Percentiles rank a stretch among this genome's conserved stretches.
Evolutionary conservation across 768 basidiomycete species (phyloP).

Genomic region (Pleurotus tuoliensis): DNA sequence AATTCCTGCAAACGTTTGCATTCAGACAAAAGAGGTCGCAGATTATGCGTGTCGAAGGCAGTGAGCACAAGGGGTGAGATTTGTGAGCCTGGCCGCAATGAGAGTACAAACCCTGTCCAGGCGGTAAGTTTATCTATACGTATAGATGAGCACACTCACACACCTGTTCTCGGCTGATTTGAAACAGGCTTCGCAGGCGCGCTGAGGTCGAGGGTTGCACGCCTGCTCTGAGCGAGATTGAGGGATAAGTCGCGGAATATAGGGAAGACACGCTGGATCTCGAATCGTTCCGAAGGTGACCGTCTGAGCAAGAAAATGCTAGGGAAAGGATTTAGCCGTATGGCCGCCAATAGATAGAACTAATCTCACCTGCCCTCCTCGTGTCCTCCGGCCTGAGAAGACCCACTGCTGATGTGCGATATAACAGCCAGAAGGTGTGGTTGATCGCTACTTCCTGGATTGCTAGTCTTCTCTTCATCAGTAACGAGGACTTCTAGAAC

Average conservation of each 20-base stretch:
- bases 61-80: constrained; percentile 37
- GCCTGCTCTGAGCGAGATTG: constrained; percentile 51
- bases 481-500: constrained; percentile 31
- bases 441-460: constrained; percentile 18
- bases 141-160: background rate
- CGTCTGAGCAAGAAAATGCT: constrained; percentile 50
- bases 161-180: constrained; percentile 40
- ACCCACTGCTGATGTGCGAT: constrained; percentile 34
- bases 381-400: constrained; percentile 25
- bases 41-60: constrained; percentile 42
- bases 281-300: constrained; percentile 30
- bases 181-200: constrained; percentile 19
- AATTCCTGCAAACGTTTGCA: constrained; percentile 53
- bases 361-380: constrained; percentile 51
- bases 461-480: background rate
- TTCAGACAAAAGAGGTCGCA: constrained; percentile 47
- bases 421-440: constrained; percentile 46
- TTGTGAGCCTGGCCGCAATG: constrained; percentile 40
- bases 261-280: constrained; percentile 50
- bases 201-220: constrained; percentile 31
- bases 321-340: constrained; percentile 9
- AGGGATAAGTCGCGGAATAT: constrained; percentile 53
- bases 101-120: constrained; percentile 48
- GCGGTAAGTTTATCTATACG: constrained; percentile 1
- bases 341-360: constrained; percentile 10